Evolutionary conservation across 2,329 filamentous ascomycete species (phyloP), one percentile per base, ranked within the genome.

Genomic region (Paraconiothyrium sp.): DNA sequence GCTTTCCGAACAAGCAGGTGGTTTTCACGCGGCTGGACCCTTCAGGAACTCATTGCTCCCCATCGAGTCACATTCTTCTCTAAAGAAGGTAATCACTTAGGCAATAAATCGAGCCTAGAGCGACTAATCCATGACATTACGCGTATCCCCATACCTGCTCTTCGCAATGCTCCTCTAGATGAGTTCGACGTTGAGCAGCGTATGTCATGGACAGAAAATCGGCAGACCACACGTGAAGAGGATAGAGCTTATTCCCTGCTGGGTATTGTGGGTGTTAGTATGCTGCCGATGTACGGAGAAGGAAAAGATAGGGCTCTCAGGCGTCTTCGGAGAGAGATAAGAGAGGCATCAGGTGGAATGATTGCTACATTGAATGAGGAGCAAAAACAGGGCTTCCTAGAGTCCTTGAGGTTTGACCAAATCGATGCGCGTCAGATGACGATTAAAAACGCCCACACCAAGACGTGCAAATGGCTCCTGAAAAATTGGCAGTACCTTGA

Each of bases 381-480:
- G 14, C 59, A 55, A 37, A 58, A 44, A 43, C 2, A 34, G 20
- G 35, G 6, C n/a, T 55, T 62, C 3, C 16, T 81, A 2, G 59
- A 77, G 0, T 76, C 74, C 0, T 67, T 83, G 0, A 60, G 61
- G 32, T 82, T 81, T n/a, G 65, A 75, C 0, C 68, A 80, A 37
- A 76, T 81, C 0, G 72, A 81, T 57, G 63, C 72, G 34, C 77
- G 77, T 0, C 73, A 77, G 16, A 61, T 59, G 0, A 75, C 37
- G 0, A 78, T 83, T 44, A 74, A 72, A 43, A 58, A 69, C 0
- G 79, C 80, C 0, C 68, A 81, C 60, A 58, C 59, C 0, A 71
- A 68, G 22, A 80, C 80, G 1, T 83, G 79, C 60, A 62, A 68
- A 51, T 83, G 81, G 81, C 67, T 84, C 0, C 60, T 80, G 0